Percentiles rank a stretch among this genome's conserved stretches.
Evolutionary conservation across 1,139 yeast genomes (phyloP).

Genomic region (Torulaspora pretoriensis): DNA sequence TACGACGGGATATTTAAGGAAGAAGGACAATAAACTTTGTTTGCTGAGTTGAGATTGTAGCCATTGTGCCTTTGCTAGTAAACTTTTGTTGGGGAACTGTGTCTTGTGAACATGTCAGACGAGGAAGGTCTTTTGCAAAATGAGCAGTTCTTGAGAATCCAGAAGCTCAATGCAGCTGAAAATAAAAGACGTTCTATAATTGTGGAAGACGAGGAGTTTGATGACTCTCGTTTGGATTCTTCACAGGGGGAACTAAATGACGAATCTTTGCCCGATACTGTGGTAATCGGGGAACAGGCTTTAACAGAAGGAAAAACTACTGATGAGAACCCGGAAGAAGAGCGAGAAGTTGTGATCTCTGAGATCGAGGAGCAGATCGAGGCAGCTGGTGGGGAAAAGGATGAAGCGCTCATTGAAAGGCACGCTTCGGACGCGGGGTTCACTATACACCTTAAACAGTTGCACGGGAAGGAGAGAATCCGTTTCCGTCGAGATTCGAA

Average conservation of each 20-base stretch:
- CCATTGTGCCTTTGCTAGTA: neutral
- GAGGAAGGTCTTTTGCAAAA: slow-evolving; percentile 21
- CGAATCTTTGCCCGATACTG: neutral
- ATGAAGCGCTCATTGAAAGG: slow-evolving; percentile 2
- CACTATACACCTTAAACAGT: slow-evolving; percentile 17
- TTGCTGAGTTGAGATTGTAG: neutral
- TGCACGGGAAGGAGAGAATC: slow-evolving; percentile 20
- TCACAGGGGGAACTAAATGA: neutral
- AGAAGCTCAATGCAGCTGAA: slow-evolving; percentile 24
- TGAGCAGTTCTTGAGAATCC: slow-evolving; percentile 27
- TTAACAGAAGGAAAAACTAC: neutral
- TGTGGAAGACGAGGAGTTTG: slow-evolving; percentile 21
- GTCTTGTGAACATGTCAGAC: slow-evolving; percentile 13
- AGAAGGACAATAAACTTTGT: neutral
- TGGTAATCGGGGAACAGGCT: neutral
- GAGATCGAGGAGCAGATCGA: neutral
- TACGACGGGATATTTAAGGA: slow-evolving; percentile 3
- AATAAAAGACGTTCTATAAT: slow-evolving; percentile 18
- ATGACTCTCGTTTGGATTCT: neutral
- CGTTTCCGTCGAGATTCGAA: slow-evolving; percentile 20
- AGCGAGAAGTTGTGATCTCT: neutral
- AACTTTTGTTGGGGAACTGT: neutral
- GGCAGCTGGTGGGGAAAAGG: neutral
- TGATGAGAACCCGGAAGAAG: neutral
- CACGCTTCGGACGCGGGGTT: slow-evolving; percentile 7